Conservation (phyloP, 768 basidiomycete species). For the Lentinus brumalis region DNA sequence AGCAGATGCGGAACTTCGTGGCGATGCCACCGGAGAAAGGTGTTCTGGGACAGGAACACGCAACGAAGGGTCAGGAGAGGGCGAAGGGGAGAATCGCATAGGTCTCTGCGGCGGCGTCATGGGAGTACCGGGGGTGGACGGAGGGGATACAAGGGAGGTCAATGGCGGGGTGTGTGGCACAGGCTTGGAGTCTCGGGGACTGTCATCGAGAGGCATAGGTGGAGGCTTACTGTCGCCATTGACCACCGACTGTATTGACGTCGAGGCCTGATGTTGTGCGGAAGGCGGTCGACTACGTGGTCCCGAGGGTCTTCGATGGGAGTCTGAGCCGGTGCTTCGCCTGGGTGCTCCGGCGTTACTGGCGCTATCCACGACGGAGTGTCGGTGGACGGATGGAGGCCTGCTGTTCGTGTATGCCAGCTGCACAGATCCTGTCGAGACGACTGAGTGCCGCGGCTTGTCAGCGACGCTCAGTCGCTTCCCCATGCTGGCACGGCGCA, state of each 20-base stretch:
- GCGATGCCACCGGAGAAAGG: constrained; percentile 28
- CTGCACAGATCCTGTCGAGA: constrained; percentile 32
- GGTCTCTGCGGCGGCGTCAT: constrained; percentile 6
- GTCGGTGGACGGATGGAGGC: constrained; percentile 24
- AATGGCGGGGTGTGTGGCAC: constrained; percentile 12
- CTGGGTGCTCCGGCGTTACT: constrained; percentile 16
- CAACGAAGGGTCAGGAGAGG: constrained; percentile 21
- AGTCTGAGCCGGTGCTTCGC: constrained; percentile 13
- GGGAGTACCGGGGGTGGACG: constrained; percentile 15
- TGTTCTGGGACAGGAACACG: constrained; percentile 14
- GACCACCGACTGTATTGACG: constrained; percentile 5
- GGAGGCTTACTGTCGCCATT: constrained; percentile 6
- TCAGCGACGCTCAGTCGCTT: constrained; percentile 27
- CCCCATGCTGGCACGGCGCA: constrained; percentile 22
- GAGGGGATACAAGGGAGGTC: constrained; percentile 13
- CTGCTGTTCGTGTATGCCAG: constrained; percentile 29
- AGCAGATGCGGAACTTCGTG: constrained; percentile 39
- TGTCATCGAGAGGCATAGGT: constrained; percentile 7
- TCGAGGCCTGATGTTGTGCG: constrained; percentile 5
- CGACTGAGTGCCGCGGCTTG: constrained; percentile 24
- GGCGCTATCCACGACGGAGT: constrained; percentile 16
- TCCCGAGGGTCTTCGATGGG: constrained; percentile 16
- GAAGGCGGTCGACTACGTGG: constrained; percentile 16
- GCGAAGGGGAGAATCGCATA: constrained; percentile 10
- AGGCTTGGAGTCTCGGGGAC: constrained; percentile 6